phyloP scores from a whole-genome alignment of 192 early-diverging fungal species.

The Mortierella hygrophila region DNA sequence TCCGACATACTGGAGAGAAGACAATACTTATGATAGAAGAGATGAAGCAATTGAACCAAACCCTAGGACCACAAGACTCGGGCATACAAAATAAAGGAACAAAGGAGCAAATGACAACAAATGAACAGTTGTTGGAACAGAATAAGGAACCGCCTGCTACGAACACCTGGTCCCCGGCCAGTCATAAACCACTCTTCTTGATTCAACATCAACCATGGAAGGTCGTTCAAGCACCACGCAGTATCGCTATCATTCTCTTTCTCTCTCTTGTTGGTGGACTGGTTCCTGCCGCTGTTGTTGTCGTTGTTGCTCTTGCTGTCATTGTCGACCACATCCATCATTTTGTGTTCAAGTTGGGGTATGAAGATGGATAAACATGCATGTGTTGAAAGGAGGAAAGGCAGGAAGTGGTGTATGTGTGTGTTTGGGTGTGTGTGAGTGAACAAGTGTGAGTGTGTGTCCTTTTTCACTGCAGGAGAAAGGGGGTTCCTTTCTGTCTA shows the following conservation, averaged over 20 bases:
- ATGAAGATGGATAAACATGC: slow-evolving; percentile 6
- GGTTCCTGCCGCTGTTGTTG: background rate
- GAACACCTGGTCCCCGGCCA: background rate
- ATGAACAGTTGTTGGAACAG: too few relatives aligned
- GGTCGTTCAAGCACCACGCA: background rate
- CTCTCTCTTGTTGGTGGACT: background rate
- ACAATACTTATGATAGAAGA: too few relatives aligned
- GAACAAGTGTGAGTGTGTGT: background rate
- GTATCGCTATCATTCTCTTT: too few relatives aligned
- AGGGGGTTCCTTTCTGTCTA: background rate
- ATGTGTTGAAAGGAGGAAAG: background rate
- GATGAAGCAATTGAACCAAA: background rate
- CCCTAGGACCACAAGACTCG: background rate
- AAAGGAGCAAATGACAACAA: too few relatives aligned
- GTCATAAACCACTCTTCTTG: background rate
- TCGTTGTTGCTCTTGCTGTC: background rate
- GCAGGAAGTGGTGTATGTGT: too few relatives aligned
- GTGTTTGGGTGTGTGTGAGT: background rate
- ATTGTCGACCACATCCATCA: background rate
- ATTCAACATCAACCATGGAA: background rate
- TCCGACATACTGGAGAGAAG: too few relatives aligned
- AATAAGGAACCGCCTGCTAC: background rate
- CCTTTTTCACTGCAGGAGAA: background rate
- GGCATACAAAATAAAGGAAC: too few relatives aligned
- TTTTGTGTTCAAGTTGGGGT: background rate